Base-by-base conservation (phyloP, 148 eudicot genomes). In the Diospyros lotus region DNA sequence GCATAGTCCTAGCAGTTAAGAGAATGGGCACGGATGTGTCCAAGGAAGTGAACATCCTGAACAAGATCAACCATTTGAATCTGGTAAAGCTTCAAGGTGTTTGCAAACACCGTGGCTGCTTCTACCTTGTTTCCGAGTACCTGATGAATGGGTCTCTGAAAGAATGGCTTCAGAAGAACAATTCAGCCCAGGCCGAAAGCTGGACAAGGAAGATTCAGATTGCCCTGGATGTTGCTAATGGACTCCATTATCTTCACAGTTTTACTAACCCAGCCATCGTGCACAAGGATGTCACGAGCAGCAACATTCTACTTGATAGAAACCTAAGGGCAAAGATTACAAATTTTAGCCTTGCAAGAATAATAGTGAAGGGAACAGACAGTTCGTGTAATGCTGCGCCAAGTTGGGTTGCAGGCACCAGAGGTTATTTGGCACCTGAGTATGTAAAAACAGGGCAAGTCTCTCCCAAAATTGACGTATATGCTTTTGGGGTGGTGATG, bases 1-100 rank as follows among this genome's bases (percentile, higher is more conserved):
- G 74, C 2, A 77, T 84, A 54, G 73, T 74, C 60, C 82, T 87
- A 14, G 97, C 89, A 7, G 73, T 92, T 12, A 90, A 92, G 75
- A 88, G 77, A 74, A 81, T 73, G 53, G 71, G 75, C 38, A 71
- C 76, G 43, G 85, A 84, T 72, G 85, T 84, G 58, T 74, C 75
- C 42, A 76, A 65, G 68, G 91, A 89, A 81, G 80, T 88, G 53
- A 84, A 73, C 54, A 76, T 92, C 60, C 72, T 92, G 44, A 82
- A 80, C 78, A 86, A 87, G 86, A 82, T 90, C 75, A 87, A 87
- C 67, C 97, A 92, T 80, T 78, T 84, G 76, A 92, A 84, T 76
- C 80, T 92, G 40, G 77, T 87, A 60, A 87, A 77, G 6, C 85
- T 92, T 46, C 71, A 71, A 48, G 94, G 97, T 7, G 79, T 84